These are phyloP conservation scores for Royoungia palumana DNA, from an alignment of 768 basidiomycete species.

Conservation along the genomic window DNA sequence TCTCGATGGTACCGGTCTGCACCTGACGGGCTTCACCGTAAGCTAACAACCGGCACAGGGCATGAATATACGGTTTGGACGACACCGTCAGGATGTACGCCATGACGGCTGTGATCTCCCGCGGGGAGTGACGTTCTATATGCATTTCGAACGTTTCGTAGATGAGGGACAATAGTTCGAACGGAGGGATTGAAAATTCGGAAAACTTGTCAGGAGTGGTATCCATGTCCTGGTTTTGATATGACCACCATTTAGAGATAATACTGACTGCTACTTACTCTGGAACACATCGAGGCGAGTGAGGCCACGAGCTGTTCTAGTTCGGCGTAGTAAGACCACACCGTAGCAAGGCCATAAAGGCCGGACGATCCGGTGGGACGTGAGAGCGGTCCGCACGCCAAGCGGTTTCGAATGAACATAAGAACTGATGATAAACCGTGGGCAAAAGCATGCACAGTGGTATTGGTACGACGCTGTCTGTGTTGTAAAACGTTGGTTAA, in stretches of 20 bases:
- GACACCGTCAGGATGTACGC: slow-evolving; percentile 66
- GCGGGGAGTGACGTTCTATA: slow-evolving; percentile 50
- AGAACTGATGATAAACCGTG: slow-evolving; percentile 61
- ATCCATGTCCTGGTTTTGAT: slow-evolving; percentile 26
- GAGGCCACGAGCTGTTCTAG: slow-evolving; percentile 50
- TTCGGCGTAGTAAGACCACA: slow-evolving; percentile 50
- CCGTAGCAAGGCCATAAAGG: slow-evolving; percentile 33
- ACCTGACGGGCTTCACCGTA: slow-evolving; percentile 34
- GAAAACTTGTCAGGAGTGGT: slow-evolving; percentile 39
- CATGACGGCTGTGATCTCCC: slow-evolving; percentile 47
- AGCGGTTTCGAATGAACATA: slow-evolving; percentile 44
- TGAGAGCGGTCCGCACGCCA: slow-evolving; percentile 41
- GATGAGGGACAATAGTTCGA: slow-evolving; percentile 55
- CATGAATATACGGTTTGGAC: slow-evolving; percentile 60
- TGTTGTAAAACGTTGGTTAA: slow-evolving; percentile 4
- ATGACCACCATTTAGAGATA: slow-evolving; percentile 2
- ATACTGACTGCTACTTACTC: slow-evolving; percentile 41
- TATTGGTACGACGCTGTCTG: slow-evolving; percentile 46
- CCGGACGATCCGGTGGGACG: slow-evolving; percentile 16
- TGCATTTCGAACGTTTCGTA: slow-evolving; percentile 56
- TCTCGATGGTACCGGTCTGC: slow-evolving; percentile 17
- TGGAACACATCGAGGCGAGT: slow-evolving; percentile 54
- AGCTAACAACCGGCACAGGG: slow-evolving; percentile 59
- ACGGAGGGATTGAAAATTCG: slow-evolving; percentile 41
- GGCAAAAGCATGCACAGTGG: slow-evolving; percentile 62